Base-by-base conservation (phyloP, 352 stramenopile genomes). In the Phytophthora brassicae region DNA sequence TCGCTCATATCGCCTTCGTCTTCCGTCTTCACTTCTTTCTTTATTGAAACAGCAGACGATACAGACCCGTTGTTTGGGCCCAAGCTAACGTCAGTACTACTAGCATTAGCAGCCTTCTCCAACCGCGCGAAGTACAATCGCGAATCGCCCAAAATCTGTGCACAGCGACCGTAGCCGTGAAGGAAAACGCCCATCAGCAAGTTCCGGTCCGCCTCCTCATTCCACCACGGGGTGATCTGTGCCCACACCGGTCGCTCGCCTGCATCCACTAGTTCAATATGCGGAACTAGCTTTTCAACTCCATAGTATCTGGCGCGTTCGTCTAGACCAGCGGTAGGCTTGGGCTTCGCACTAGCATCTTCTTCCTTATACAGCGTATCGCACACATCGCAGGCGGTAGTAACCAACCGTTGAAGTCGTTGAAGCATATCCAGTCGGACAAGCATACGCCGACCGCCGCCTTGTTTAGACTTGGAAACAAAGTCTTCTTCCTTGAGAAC, bases 401-500 rank as follows among this genome's bases (percentile, higher is more conserved):
- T 67, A 33, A 96, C 59, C 8, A 94, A 66, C 0, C 77, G 68
- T 22, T 89, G 78, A 2, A 96, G 79, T 8, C 87, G 78, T 52
- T 85, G 81, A 4, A 96, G 66, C 85, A 96, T 96, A 51, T 96
- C 87, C 20, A 96, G 56, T 44, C 87, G 87, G 58, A 93, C 88
- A 9, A 96, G 59, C 8, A 96, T 79, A 36, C 87, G 84, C 12
- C 85, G 82, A n/a, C 80, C 87, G 6, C 85, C 87, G 52, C 87
- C 86, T 43, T 96, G 87, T 55, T 94, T 94, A 16, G 88, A 72
- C 62, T 94, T 94, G 7, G 89, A 60, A 41, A 94, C 78, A 47
- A 96, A 96, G 29, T 96, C 87, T 22, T 96, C 87, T 68, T 96
- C 87, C 48, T 94, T 90, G 2, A 96, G 54, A 20, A 96, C 86